A percentile compares a stretch with the other conserved stretches of the same genome.
phyloP scores from a whole-genome alignment of 2,329 filamentous ascomycete species.

The Epichloe uncinata region DNA sequence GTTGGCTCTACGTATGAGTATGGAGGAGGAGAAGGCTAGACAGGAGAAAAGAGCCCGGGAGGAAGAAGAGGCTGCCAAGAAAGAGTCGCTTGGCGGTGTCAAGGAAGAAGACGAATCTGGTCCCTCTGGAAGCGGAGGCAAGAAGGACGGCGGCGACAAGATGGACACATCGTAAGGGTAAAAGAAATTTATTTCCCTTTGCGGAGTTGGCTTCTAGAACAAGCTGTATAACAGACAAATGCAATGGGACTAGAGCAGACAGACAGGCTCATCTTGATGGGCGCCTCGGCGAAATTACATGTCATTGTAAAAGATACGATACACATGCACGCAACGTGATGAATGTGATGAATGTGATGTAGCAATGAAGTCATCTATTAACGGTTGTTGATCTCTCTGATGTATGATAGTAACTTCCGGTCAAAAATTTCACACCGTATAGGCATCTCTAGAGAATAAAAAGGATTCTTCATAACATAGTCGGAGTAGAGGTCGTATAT shows the following conservation, averaged over 20 bases:
- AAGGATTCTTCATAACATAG: constrained; percentile 99
- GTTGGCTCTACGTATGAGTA: constrained; percentile 88
- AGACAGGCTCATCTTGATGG: neutral
- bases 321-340: neutral
- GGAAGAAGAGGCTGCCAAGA: constrained; percentile 58
- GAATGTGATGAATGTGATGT: neutral
- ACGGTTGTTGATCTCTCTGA: constrained; percentile 57
- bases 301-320: no score
- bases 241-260: neutral
- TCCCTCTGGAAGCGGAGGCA: constrained; percentile 29
- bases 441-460: constrained; percentile 97
- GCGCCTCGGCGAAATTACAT: no score
- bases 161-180: constrained; percentile 68
- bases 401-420: constrained; percentile 66
- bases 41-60: constrained; percentile 75
- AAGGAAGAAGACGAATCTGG: constrained; percentile 63
- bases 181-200: neutral
- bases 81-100: constrained; percentile 67
- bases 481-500: constrained; percentile 94
- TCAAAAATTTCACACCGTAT: constrained; percentile 93
- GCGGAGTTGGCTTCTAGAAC: constrained; percentile 15
- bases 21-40: constrained; percentile 93
- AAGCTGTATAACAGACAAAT: constrained; percentile 14
- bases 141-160: constrained; percentile 45
- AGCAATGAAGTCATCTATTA: constrained; percentile 11